Percentiles rank a stretch among this genome's conserved stretches.
Conservation (phyloP, 2,329 filamentous ascomycete species). For the Capronia coronata region DNA sequence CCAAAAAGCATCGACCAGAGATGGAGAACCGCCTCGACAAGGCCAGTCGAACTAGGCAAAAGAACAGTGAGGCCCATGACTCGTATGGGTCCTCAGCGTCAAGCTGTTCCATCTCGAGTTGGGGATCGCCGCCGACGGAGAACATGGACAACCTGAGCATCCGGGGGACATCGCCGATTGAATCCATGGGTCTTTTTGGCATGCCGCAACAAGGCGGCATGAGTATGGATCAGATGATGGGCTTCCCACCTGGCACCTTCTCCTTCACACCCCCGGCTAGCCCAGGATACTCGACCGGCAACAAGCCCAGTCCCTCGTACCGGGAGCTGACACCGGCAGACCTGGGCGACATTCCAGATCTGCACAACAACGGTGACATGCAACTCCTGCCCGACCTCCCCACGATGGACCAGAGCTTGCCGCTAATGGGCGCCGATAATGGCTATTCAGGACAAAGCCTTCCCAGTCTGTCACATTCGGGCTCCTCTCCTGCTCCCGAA, state of each 20-base stretch:
- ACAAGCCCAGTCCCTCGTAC: constrained; percentile 35
- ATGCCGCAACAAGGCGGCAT: constrained; percentile 13
- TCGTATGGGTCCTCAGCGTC: constrained; percentile 35
- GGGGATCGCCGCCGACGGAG: constrained; percentile 40
- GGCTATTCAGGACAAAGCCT: constrained; percentile 19
- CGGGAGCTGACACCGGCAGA: constrained; percentile 36
- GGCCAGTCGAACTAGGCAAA: constrained; percentile 46
- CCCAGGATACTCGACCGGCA: constrained; percentile 37
- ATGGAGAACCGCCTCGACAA: constrained; percentile 54
- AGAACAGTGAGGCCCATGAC: constrained; percentile 26
- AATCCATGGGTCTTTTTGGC: constrained; percentile 29
- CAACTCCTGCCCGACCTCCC: constrained; percentile 23
- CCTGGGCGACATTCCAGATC: constrained; percentile 14
- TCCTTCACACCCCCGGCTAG: constrained; percentile 45
- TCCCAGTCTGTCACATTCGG: constrained; percentile 24
- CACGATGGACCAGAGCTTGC: constrained; percentile 16
- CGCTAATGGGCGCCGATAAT: constrained; percentile 10
- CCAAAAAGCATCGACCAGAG: constrained; percentile 57
- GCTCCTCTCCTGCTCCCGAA: constrained; percentile 26
- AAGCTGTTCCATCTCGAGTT: constrained; percentile 36
- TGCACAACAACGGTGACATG: constrained; percentile 4
- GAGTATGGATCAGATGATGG: constrained; percentile 20
- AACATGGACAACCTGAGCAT: constrained; percentile 38
- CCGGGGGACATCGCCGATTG: constrained; percentile 32
- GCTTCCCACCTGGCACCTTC: constrained; percentile 38